Evolutionary conservation across 805 yeast genomes (phyloP), one percentile per base, ranked within the genome.

Genomic region (Yarrowia sp.): DNA sequence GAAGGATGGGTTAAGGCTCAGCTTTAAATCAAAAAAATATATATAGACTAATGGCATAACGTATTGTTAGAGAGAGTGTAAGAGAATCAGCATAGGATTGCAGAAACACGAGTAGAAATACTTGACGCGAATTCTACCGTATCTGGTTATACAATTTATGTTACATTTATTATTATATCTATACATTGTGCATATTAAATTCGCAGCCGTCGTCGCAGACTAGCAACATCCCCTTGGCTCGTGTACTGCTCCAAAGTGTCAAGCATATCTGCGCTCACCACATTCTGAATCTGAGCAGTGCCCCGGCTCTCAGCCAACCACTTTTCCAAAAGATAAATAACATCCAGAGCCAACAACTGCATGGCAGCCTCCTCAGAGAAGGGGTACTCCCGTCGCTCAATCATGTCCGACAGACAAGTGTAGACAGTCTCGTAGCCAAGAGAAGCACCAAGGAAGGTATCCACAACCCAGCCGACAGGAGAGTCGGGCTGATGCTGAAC

Each of bases 1-100:
- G 99, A 95, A 82, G 96, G 96, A 44, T 95, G 99, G 99, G 98
- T 95, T 66, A 89, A 83, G 76, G 81, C 92, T 32, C 67, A 66
- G 58, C 51, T 66, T 17, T 66, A 64, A 58, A 30, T 21, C 11
- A 44, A 36, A 51, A 36, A 51, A 33, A 21, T 49, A 32, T 22
- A 51, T 51, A 51, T 33, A 51, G 41, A 51, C 58, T 51, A 51
- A 51, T 51, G 41, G 58, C 58, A 51, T 51, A 33, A 48, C 51
- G 49, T 43, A 44, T 44, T 30, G 35, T 32, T 17, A 28, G n/a
- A 30, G 2, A 16, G n/a, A 11, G 17, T n/a, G 35, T 11, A 46
- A 12, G 17, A 6, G 48, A 21, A n/a, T n/a, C n/a, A n/a, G n/a
- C n/a, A 24, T 17, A 19, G 21, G 14, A 32, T 32, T 32, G 33